Conservation (phyloP, 768 basidiomycete genomes). For the Boletus subcaerulescens region DNA sequence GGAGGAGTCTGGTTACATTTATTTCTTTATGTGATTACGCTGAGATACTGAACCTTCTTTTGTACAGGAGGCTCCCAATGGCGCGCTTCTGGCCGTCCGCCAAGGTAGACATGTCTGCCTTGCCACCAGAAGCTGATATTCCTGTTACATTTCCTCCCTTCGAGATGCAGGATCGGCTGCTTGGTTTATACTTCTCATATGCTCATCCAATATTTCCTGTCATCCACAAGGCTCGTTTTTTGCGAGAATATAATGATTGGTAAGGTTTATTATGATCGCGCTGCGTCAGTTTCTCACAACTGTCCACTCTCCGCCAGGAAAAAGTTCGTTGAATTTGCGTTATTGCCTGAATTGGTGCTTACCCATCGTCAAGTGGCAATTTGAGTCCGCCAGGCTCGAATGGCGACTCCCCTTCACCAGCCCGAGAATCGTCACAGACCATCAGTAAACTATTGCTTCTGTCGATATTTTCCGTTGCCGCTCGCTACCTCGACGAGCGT, state of each 20-base stretch:
- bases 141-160: slow-evolving; percentile 56
- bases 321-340: slow-evolving; percentile 14
- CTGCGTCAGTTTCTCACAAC: neutral
- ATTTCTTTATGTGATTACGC: slow-evolving; percentile 4
- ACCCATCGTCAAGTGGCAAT: slow-evolving; percentile 32
- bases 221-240: slow-evolving; percentile 68
- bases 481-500: slow-evolving; percentile 59
- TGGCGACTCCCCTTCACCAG: slow-evolving; percentile 8
- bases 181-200: slow-evolving; percentile 78
- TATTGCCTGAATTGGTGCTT: slow-evolving; percentile 6
- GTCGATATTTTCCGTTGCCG: slow-evolving; percentile 79
- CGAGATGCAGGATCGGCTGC: slow-evolving; percentile 61
- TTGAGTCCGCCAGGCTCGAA: slow-evolving; percentile 31
- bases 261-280: slow-evolving; percentile 23
- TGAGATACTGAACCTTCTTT: slow-evolving; percentile 14
- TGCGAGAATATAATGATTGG: slow-evolving; percentile 59
- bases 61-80: slow-evolving; percentile 65
- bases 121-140: slow-evolving; percentile 43
- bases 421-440: slow-evolving; percentile 55
- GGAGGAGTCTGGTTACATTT: slow-evolving; percentile 61
- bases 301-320: slow-evolving; percentile 20
- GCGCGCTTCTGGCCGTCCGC: slow-evolving; percentile 70
- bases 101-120: slow-evolving; percentile 36
- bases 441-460: slow-evolving; percentile 69
- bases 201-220: slow-evolving; percentile 84